Evolutionary conservation across 1,139 yeast genomes (phyloP).

Genomic region (Nadsonia starkeyi-henricii): DNA sequence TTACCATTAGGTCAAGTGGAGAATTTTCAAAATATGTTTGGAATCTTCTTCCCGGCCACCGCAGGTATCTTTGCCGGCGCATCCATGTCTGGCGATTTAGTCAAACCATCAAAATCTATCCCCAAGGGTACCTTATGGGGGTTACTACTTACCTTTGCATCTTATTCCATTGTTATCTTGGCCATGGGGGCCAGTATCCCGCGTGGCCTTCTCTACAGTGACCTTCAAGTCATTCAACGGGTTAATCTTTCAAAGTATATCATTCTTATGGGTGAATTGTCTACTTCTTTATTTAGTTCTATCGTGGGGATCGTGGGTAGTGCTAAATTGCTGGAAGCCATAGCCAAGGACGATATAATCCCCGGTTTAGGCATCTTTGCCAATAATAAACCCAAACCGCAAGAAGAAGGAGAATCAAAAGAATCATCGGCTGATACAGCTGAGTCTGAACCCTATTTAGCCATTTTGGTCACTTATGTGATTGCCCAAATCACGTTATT

Average conservation of each 20-base stretch:
- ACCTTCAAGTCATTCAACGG: conserved; percentile 73
- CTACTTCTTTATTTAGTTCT: conserved; percentile 82
- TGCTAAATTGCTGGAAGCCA: conserved; percentile 77
- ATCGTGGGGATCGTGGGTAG: conserved; percentile 95
- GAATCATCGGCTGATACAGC: neutral
- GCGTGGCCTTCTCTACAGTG: conserved; percentile 56
- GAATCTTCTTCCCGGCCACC: conserved; percentile 93
- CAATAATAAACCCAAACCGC: conserved; percentile 27
- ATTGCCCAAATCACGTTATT: conserved; percentile 72
- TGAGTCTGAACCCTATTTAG: conserved; percentile 38
- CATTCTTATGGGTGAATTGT: conserved; percentile 73
- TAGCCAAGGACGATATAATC: conserved; percentile 70
- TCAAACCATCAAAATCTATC: conserved; percentile 72
- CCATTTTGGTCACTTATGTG: conserved; percentile 63
- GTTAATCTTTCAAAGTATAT: conserved; percentile 57
- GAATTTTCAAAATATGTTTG: conserved; percentile 73
- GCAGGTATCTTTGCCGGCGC: conserved; percentile 99
- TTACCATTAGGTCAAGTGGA: conserved; percentile 38
- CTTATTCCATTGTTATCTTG: conserved; percentile 62
- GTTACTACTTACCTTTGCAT: conserved; percentile 52
- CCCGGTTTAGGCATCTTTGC: conserved; percentile 61
- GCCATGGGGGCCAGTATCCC: conserved; percentile 73
- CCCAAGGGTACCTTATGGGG: conserved; percentile 88
- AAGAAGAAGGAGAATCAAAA: neutral
- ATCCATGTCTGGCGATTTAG: conserved; percentile 92